These are phyloP conservation scores for Corchorus capsularis DNA, from an alignment of 345 rosid genomes.

Conservation along the genomic window DNA sequence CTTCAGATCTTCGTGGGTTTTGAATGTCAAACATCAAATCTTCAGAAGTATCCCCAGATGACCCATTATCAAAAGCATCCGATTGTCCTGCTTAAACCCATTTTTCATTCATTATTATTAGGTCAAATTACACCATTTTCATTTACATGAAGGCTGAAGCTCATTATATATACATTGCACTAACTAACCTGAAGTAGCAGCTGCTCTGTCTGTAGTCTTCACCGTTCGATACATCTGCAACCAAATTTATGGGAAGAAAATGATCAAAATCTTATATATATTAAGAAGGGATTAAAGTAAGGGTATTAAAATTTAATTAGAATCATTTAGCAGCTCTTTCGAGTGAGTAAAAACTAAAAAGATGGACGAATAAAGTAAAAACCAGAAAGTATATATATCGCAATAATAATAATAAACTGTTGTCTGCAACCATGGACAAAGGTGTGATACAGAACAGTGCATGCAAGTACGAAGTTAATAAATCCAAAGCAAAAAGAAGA, in stretches of 20 bases:
- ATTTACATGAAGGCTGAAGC: too few relatives aligned
- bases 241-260: neutral
- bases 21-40: slow-evolving; percentile 75
- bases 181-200: slow-evolving; percentile 62
- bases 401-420: slow-evolving; percentile 21
- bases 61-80: slow-evolving; percentile 73
- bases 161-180: neutral
- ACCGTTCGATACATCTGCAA: slow-evolving; percentile 76
- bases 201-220: slow-evolving; percentile 69
- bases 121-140: neutral
- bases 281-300: neutral
- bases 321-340: neutral
- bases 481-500: slow-evolving; percentile 20
- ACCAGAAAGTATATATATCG: slow-evolving; percentile 16
- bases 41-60: slow-evolving; percentile 86
- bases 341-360: too few relatives aligned
- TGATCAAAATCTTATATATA: neutral
- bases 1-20: slow-evolving; percentile 54
- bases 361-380: slow-evolving; percentile 24
- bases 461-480: slow-evolving; percentile 37
- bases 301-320: neutral
- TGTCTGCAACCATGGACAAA: slow-evolving; percentile 22
- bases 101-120: neutral
- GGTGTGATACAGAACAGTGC: slow-evolving; percentile 34
- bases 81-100: slow-evolving; percentile 52